Evolutionary conservation across 2,329 filamentous ascomycete species (phyloP), one percentile per base, ranked within the genome.

Genomic region (Trichoderma lentiforme): DNA sequence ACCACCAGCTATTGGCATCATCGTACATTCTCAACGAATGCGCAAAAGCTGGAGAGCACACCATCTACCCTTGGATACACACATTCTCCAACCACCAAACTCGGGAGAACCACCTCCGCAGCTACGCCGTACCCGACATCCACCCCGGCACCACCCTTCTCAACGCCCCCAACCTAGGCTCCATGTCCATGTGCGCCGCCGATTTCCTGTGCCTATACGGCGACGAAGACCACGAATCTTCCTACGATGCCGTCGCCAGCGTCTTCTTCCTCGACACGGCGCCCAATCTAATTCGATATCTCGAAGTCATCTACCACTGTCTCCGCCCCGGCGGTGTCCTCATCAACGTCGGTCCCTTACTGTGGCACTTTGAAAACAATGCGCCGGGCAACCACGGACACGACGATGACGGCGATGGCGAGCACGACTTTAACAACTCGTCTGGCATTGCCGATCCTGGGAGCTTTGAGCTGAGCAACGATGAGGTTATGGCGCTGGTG

Each of bases 211-310:
- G 94, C n/a, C 82, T 95, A 1, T 99, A 99, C 80, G 87, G 86
- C 30, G 86, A 91, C 72, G 84, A 87, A 1, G 86, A 88, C 0
- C 88, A 93, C 76, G 81, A 83, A 9, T 86, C 86, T 0, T 77
- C 81, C 0, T 98, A 94, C 80, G 91, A 98, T 77, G 94, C 92
- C 1, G 93, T 98, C 2, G 90, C 93, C 0, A 93, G 92, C 3
- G 93, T 97, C 12, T 99, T 98, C 83, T 99, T 99, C 84, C 91
- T 99, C 72, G 97, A 99, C 80, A 99, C 96, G 1, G 96, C 96
- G 3, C 95, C 95, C 1, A 98, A 99, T 79, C 80, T 98, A 36
- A 92, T 98, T 69, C 89, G 92, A 2, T 99, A 99, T 79, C 89
- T 99, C 39, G 91, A 97, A 79, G 91, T 94, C 2, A 93, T 98